Evolutionary conservation across 2,329 filamentous ascomycete genomes (phyloP).

Genomic region (Acarospora socialis): DNA sequence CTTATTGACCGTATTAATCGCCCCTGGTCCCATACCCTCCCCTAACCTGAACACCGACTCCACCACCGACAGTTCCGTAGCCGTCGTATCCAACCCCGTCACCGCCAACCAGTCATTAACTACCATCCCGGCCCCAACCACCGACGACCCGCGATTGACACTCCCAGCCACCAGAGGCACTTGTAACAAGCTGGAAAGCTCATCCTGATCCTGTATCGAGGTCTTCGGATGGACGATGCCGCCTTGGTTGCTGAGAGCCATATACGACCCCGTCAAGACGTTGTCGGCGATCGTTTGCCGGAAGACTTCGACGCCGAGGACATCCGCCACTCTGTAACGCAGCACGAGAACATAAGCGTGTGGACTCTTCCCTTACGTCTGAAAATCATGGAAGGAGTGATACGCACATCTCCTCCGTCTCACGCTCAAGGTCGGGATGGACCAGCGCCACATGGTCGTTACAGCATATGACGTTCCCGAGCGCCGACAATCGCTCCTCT

Average conservation of each 20-base stretch:
- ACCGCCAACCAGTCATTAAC: conserved; percentile 97
- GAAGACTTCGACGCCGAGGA: conserved; percentile 49
- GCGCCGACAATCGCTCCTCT: conserved; percentile 87
- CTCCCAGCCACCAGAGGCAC: conserved; percentile 89
- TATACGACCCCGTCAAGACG: conserved; percentile 91
- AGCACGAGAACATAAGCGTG: conserved; percentile 1
- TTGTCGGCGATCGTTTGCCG: conserved; percentile 91
- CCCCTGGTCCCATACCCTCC: conserved; percentile 65
- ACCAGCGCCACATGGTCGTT: conserved; percentile 96
- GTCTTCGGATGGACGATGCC: conserved; percentile 97
- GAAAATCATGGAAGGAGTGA: neutral
- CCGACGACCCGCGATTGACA: conserved; percentile 82
- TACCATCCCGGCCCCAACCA: conserved; percentile 94
- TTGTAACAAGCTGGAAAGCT: conserved; percentile 82
- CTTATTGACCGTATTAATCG: conserved; percentile 75
- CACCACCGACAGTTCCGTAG: conserved; percentile 92
- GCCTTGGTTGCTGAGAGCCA: conserved; percentile 89
- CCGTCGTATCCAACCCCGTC: conserved; percentile 83
- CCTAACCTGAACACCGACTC: conserved; percentile 92
- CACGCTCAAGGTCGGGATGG: conserved; percentile 90
- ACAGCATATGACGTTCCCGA: conserved; percentile 91
- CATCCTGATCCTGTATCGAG: conserved; percentile 92
- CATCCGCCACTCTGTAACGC: conserved; percentile 57
- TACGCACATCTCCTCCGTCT: conserved; percentile 78
- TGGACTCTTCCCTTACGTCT: conserved; percentile 1